phyloP scores from a whole-genome alignment of 169 alveolate genomes.

The Cryptosporidium sp. region DNA sequence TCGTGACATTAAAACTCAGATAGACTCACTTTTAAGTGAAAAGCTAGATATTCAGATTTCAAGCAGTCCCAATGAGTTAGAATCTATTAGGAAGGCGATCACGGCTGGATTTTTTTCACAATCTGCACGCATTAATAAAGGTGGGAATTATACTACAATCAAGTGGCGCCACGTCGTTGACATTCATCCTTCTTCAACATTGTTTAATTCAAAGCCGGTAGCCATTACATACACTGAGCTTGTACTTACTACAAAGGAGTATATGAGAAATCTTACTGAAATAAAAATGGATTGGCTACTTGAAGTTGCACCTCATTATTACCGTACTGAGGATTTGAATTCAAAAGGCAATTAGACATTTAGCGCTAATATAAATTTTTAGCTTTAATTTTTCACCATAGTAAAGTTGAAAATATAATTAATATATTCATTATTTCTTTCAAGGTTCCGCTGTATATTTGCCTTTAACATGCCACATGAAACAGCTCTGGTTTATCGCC shows the following conservation, averaged over 20 bases:
- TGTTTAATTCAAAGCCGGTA: conserved; percentile 90
- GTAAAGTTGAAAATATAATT: not conserved
- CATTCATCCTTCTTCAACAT: conserved; percentile 94
- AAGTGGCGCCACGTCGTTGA: conserved; percentile 94
- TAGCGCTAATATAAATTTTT: conserved; percentile 1
- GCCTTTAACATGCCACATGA: not conserved
- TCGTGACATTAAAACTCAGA: conserved; percentile 97
- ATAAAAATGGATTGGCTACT: conserved; percentile 94
- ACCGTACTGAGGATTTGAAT: conserved; percentile 76
- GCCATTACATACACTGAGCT: conserved; percentile 94
- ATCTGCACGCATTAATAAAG: conserved; percentile 91
- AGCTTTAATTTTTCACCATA: not conserved
- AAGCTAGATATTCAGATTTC: conserved; percentile 83
- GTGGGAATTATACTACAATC: conserved; percentile 93
- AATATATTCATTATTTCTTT: not conserved
- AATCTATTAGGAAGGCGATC: conserved; percentile 91
- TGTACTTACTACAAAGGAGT: conserved; percentile 95
- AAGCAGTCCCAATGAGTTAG: conserved; percentile 83
- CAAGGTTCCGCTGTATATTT: not conserved
- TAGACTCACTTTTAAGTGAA: conserved; percentile 86
- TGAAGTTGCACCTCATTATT: conserved; percentile 98
- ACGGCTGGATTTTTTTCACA: conserved; percentile 94
- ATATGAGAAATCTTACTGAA: conserved; percentile 94
- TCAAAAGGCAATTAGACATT: conserved; percentile 19
- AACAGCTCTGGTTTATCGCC: conserved; percentile 37